Evolutionary conservation across 176 grass and related monocot genomes (phyloP).

Genomic region (Triticum urartu): DNA sequence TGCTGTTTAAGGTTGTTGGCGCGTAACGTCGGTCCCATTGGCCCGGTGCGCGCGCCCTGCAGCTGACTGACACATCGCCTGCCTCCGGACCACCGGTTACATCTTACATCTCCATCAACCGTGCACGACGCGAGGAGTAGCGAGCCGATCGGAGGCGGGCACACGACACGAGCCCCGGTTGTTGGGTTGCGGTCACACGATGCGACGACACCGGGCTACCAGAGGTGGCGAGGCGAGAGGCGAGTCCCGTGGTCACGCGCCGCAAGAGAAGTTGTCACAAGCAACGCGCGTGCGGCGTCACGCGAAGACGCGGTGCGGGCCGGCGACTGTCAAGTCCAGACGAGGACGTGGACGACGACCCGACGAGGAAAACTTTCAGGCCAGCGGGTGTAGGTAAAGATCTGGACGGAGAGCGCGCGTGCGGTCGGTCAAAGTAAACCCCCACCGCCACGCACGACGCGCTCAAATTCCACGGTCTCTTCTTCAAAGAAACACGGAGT

Average conservation of each 20-base stretch:
- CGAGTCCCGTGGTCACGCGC: background rate
- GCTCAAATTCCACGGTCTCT: background rate
- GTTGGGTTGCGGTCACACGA: background rate
- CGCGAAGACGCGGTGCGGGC: background rate
- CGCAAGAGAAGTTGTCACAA: background rate
- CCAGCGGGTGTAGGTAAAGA: background rate
- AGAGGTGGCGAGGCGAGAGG: background rate
- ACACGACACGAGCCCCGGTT: background rate
- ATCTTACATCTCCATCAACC: constrained; percentile 5
- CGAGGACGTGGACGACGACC: background rate
- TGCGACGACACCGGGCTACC: background rate
- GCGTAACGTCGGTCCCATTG: constrained; percentile 4
- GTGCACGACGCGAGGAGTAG: background rate
- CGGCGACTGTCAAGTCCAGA: background rate
- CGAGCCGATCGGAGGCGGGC: no score
- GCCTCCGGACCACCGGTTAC: background rate
- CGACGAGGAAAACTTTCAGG: constrained; percentile 7
- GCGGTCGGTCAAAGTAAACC: constrained; percentile 12
- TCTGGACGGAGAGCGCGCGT: constrained; percentile 1
- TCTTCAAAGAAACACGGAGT: background rate
- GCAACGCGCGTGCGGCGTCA: background rate
- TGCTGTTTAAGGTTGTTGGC: constrained; percentile 27
- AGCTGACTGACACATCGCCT: background rate
- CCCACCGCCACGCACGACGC: background rate
- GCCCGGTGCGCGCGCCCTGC: background rate